phyloP scores from a whole-genome alignment of 2,329 filamentous ascomycete species.

The Venturia asperata region DNA sequence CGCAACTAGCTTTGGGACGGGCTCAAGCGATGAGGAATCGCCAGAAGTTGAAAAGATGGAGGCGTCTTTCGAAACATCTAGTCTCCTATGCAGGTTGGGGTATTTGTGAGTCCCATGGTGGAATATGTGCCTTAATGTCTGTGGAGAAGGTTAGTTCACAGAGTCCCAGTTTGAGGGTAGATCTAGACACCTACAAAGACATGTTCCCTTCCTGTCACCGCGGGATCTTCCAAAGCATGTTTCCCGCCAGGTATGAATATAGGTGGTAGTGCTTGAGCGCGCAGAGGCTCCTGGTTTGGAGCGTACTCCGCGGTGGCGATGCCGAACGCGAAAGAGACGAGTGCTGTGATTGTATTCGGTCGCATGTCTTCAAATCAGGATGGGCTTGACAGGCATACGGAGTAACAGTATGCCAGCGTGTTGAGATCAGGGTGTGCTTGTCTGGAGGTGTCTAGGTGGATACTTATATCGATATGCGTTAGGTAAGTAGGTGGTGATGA shows the following conservation, averaged over 20 bases:
- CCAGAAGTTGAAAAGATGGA: conserved; percentile 58
- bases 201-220: neutral
- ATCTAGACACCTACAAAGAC: neutral
- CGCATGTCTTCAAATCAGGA: conserved; percentile 1
- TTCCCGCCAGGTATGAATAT: conserved; percentile 12
- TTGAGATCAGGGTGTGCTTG: neutral
- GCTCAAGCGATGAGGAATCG: conserved; percentile 33
- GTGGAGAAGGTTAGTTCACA: conserved; percentile 16
- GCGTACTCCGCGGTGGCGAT: conserved; percentile 8
- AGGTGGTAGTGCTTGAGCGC: conserved; percentile 5
- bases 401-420: neutral
- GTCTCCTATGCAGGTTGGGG: conserved; percentile 66
- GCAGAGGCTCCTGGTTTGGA: neutral
- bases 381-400: neutral
- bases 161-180: neutral
- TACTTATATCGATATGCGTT: neutral
- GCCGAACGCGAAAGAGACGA: neutral
- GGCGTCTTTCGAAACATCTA: conserved; percentile 58
- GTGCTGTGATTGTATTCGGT: conserved; percentile 3
- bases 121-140: conserved; percentile 77
- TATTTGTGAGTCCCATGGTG: conserved; percentile 81
- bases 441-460: neutral
- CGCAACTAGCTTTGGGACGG: conserved; percentile 38
- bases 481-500: neutral
- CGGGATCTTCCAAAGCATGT: conserved; percentile 7